Percentiles rank a stretch among this genome's conserved stretches.
Conservation (phyloP, 1,284 basidiomycete species). For the Puccinia triticina region DNA sequence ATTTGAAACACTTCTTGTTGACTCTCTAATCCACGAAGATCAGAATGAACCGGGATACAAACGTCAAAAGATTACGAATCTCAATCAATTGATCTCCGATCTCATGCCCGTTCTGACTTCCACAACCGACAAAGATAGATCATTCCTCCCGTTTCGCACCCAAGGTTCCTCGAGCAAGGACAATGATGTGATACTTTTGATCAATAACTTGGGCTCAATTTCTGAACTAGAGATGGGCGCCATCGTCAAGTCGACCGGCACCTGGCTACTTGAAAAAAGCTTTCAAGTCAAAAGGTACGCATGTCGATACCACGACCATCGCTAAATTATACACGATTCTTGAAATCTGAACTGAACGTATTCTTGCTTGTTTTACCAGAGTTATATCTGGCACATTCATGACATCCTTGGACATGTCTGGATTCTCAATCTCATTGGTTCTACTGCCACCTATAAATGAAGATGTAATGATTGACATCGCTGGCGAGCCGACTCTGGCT, state of each 20-base stretch:
- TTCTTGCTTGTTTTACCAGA: neutral
- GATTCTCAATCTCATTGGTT: slow-evolving; percentile 84
- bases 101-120: slow-evolving; percentile 75
- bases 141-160: slow-evolving; percentile 74
- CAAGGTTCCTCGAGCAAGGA: slow-evolving; percentile 54
- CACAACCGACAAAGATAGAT: slow-evolving; percentile 77
- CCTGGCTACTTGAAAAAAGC: slow-evolving; percentile 29
- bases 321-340: neutral
- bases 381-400: slow-evolving; percentile 58
- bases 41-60: slow-evolving; percentile 86
- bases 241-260: slow-evolving; percentile 31
- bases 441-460: slow-evolving; percentile 67
- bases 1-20: neutral
- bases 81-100: slow-evolving; percentile 71
- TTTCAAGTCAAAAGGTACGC: slow-evolving; percentile 40
- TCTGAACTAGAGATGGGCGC: slow-evolving; percentile 80
- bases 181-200: slow-evolving; percentile 65
- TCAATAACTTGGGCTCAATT: slow-evolving; percentile 73
- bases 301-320: neutral
- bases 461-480: slow-evolving; percentile 56
- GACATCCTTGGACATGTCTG: slow-evolving; percentile 92
- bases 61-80: slow-evolving; percentile 69
- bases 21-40: slow-evolving; percentile 62
- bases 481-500: slow-evolving; percentile 56
- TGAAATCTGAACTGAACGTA: slow-evolving; percentile 67